Percentiles rank a stretch among this genome's conserved stretches.
These are phyloP conservation scores for Rhodosporidiobolus odoratus DNA, from an alignment of 768 basidiomycete species.

Conservation along the genomic window DNA sequence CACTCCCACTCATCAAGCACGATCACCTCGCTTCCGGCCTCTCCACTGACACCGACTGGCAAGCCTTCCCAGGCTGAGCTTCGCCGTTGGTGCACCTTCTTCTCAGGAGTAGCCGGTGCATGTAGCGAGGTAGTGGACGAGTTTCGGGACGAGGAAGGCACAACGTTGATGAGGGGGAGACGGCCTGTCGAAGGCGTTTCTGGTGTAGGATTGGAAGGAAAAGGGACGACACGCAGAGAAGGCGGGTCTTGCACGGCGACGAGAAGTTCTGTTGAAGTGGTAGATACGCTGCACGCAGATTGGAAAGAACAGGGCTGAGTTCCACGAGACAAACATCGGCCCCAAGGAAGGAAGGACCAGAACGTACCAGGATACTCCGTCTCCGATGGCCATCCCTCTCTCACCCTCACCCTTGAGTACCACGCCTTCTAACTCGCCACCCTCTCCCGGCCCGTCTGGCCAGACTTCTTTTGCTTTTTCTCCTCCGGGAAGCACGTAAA, in stretches of 20 bases:
- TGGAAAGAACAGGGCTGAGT: neutral
- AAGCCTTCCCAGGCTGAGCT: slow-evolving; percentile 16
- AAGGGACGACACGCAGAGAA: slow-evolving; percentile 32
- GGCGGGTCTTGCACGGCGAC: slow-evolving; percentile 28
- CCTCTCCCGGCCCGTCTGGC: slow-evolving; percentile 33
- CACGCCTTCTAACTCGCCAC: slow-evolving; percentile 16
- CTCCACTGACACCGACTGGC: neutral
- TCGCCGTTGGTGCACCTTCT: neutral
- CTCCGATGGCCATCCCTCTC: slow-evolving; percentile 25
- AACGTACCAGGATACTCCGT: slow-evolving; percentile 32
- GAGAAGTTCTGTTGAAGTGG: slow-evolving; percentile 19
- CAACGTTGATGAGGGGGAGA: neutral
- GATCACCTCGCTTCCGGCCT: slow-evolving; percentile 12
- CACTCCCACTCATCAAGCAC: slow-evolving; percentile 33
- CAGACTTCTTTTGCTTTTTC: slow-evolving; percentile 15
- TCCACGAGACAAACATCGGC: too few species aligned
- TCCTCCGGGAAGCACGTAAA: slow-evolving; percentile 32
- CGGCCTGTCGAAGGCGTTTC: neutral
- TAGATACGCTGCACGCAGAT: slow-evolving; percentile 19
- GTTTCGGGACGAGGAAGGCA: neutral
- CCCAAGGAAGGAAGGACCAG: too few species aligned
- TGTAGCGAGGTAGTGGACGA: slow-evolving; percentile 4
- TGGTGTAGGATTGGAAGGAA: neutral
- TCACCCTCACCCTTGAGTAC: slow-evolving; percentile 15
- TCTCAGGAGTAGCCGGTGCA: too few species aligned